Conservation (phyloP, 75 land plant genomes). For the Selaginella tamariscina region DNA sequence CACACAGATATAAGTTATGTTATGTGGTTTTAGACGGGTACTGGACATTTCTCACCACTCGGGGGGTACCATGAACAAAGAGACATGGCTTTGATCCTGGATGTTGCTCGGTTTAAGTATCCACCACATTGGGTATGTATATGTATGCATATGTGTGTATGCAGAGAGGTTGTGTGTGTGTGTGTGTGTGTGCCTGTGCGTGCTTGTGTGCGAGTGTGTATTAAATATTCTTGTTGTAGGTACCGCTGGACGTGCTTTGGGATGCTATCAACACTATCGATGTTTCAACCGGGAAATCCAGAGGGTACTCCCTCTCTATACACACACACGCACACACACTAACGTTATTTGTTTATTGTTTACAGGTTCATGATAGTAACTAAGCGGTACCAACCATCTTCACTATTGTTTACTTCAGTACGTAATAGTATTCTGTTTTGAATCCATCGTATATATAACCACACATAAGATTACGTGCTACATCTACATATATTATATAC, state of each 20-base stretch:
- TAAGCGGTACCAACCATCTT: slow-evolving; percentile 34
- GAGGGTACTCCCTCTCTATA: too few relatives aligned
- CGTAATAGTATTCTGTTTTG: neutral
- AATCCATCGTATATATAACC: neutral
- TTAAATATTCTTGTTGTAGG: too few relatives aligned
- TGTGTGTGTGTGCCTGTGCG: too few relatives aligned
- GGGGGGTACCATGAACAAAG: neutral
- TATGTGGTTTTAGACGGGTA: neutral
- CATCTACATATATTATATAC: too few relatives aligned
- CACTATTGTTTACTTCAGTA: slow-evolving; percentile 39
- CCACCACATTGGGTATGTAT: slow-evolving; percentile 14
- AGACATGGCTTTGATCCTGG: slow-evolving; percentile 11
- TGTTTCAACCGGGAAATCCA: neutral
- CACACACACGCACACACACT: too few relatives aligned
- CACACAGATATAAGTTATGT: too few relatives aligned
- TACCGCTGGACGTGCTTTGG: neutral
- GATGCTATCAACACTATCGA: slow-evolving; percentile 8
- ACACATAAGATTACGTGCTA: neutral
- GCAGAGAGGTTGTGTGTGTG: too few relatives aligned
- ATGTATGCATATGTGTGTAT: too few relatives aligned
- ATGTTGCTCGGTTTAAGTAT: slow-evolving; percentile 6
- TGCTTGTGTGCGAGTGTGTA: too few relatives aligned
- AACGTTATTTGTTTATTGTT: neutral
- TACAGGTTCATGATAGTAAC: slow-evolving; percentile 61
- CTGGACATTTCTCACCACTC: slow-evolving; percentile 9